phyloP scores from a whole-genome alignment of 257 asterid species.

The Nicotiana paniculata region DNA sequence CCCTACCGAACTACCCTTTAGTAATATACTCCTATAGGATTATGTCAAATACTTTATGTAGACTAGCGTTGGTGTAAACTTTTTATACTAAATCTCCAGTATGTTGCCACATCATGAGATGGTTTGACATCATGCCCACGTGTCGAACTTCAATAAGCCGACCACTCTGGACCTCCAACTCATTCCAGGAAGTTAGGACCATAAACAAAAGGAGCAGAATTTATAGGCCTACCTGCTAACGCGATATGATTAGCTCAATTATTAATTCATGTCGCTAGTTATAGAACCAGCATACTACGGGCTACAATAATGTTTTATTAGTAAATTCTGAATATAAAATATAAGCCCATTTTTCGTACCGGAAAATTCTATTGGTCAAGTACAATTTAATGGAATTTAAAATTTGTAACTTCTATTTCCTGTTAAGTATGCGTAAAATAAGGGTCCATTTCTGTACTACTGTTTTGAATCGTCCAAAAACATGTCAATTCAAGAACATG shows the following conservation, averaged over 20 bases:
- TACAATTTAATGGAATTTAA: too few relatives aligned
- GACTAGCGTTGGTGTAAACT: too few relatives aligned
- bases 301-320: neutral
- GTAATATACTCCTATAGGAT: too few relatives aligned
- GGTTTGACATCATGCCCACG: neutral
- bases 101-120: neutral
- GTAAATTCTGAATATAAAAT: too few relatives aligned
- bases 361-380: neutral
- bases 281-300: neutral
- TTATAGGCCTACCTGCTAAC: neutral
- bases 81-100: neutral
- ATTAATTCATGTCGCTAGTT: neutral
- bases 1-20: too few relatives aligned
- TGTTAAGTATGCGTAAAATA: neutral
- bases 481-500: neutral
- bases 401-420: neutral
- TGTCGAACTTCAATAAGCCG: neutral
- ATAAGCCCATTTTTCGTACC: too few relatives aligned
- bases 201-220: neutral
- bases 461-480: neutral
- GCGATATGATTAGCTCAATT: neutral
- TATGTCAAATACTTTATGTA: too few relatives aligned
- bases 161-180: neutral
- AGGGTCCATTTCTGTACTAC: neutral
- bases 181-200: slow-evolving; percentile 4